Conservation (phyloP, 2,329 filamentous ascomycete species). For the Paracoccidioides lutzii region DNA sequence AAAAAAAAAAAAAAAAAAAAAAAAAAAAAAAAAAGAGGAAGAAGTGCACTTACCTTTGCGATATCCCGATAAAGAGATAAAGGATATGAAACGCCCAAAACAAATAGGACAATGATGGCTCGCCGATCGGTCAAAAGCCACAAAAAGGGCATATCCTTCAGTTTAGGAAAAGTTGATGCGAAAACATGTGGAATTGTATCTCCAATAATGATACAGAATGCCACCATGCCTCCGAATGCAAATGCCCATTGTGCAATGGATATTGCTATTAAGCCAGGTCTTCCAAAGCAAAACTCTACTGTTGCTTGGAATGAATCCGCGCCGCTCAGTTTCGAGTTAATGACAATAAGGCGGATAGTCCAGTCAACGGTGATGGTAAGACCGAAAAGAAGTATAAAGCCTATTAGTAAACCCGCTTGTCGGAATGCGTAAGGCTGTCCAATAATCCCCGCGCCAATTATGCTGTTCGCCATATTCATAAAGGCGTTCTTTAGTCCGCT, state of each 20-base stretch:
- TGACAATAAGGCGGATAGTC: conserved; percentile 93
- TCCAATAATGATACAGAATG: conserved; percentile 93
- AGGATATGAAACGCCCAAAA: conserved; percentile 76
- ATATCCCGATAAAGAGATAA: conserved; percentile 92
- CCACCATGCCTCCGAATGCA: conserved; percentile 97
- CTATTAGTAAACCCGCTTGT: conserved; percentile 76
- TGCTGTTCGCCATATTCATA: conserved; percentile 99
- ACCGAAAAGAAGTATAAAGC: conserved; percentile 60
- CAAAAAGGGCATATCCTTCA: conserved; percentile 60
- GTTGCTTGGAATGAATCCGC: conserved; percentile 91
- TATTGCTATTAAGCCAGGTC: conserved; percentile 76
- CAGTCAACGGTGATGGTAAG: conserved; percentile 85
- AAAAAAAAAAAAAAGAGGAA: too few species aligned
- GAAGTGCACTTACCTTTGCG: conserved; percentile 66
- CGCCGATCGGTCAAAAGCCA: conserved; percentile 70
- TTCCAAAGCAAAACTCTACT: conserved; percentile 89
- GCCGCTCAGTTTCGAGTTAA: conserved; percentile 93
- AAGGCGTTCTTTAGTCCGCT: conserved; percentile 79
- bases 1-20: too few species aligned
- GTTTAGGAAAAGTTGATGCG: conserved; percentile 63
- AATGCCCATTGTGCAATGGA: conserved; percentile 92
- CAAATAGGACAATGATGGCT: conserved; percentile 77
- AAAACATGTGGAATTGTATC: conserved; percentile 92
- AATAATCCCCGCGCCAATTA: conserved; percentile 66
- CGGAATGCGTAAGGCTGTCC: conserved; percentile 91